Evolutionary conservation across 257 asterid species (phyloP).

Genomic region (Anisodus tanguticus): DNA sequence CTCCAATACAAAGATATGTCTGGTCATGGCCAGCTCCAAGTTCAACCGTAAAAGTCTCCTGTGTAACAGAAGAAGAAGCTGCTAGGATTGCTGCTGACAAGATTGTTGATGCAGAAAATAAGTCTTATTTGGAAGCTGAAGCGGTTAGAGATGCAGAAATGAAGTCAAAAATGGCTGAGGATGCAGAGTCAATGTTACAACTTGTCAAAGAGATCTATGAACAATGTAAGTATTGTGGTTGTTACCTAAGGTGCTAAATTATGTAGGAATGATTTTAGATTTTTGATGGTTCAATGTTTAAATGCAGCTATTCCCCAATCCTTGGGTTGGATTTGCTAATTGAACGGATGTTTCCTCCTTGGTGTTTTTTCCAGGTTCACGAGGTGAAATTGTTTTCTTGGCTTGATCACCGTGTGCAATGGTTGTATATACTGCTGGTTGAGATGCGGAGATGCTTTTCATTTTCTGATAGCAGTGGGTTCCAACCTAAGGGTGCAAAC

Average conservation of each 20-base stretch:
- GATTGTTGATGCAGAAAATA: conserved; percentile 60
- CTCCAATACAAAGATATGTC: conserved; percentile 39
- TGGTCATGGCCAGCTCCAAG: conserved; percentile 35
- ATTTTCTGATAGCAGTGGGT: conserved; percentile 16
- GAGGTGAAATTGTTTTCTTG: conserved; percentile 36
- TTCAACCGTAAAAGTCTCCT: conserved; percentile 27
- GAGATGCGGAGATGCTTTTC: conserved; percentile 24
- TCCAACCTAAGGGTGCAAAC: conserved; percentile 24
- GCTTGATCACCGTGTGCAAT: conserved; percentile 30
- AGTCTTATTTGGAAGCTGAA: conserved; percentile 48
- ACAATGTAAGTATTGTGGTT: conserved; percentile 33
- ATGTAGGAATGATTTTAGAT: not conserved
- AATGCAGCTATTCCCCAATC: not conserved
- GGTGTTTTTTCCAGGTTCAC: conserved; percentile 41
- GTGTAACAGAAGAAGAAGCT: conserved; percentile 44
- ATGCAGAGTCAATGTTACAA: conserved; percentile 44
- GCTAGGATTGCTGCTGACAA: conserved; percentile 48
- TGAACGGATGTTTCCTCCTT: not conserved
- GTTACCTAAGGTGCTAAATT: not conserved
- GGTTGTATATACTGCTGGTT: conserved; percentile 35
- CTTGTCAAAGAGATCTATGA: conserved; percentile 40
- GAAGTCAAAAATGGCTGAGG: conserved; percentile 52
- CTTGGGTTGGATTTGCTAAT: not conserved
- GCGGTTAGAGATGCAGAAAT: conserved; percentile 55
- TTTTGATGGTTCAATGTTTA: not conserved